phyloP scores from a whole-genome alignment of 2,329 filamentous ascomycete genomes.

The Diaporthe sp. region DNA sequence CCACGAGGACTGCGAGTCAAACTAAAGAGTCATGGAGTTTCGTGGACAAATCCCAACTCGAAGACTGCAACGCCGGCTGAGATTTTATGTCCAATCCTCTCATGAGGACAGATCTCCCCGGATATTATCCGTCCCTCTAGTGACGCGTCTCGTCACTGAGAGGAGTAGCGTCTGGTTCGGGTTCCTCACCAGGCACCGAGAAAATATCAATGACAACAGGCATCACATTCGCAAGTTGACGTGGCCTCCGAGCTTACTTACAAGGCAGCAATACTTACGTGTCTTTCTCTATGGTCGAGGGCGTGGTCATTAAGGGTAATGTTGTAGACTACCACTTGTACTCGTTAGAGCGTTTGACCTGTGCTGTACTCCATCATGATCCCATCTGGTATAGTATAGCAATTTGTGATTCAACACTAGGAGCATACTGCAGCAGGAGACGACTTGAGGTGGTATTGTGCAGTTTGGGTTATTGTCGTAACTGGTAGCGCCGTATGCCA shows the following conservation, averaged over 20 bases:
- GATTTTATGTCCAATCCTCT: background rate
- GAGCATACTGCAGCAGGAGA: too few species aligned
- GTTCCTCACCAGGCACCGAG: background rate
- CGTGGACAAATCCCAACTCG: background rate
- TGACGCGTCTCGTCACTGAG: background rate
- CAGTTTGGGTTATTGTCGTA: background rate
- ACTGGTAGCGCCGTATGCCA: background rate
- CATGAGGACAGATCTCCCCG: background rate
- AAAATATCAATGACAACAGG: background rate
- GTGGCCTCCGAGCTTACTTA: background rate
- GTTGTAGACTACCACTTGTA: background rate
- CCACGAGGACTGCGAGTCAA: background rate
- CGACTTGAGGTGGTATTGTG: too few species aligned
- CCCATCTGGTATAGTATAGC: too few species aligned
- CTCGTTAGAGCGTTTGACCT: background rate
- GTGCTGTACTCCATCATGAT: background rate
- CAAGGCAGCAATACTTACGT: constrained; percentile 1
- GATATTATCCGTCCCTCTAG: background rate
- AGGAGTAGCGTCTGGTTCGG: background rate
- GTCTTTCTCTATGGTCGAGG: background rate
- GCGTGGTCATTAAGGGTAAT: too few species aligned
- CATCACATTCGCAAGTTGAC: background rate
- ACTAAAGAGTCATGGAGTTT: background rate
- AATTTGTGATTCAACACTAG: too few species aligned
- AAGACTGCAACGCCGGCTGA: background rate